These are phyloP conservation scores for Salix udensis DNA, from an alignment of 345 rosid species.

Conservation along the genomic window DNA sequence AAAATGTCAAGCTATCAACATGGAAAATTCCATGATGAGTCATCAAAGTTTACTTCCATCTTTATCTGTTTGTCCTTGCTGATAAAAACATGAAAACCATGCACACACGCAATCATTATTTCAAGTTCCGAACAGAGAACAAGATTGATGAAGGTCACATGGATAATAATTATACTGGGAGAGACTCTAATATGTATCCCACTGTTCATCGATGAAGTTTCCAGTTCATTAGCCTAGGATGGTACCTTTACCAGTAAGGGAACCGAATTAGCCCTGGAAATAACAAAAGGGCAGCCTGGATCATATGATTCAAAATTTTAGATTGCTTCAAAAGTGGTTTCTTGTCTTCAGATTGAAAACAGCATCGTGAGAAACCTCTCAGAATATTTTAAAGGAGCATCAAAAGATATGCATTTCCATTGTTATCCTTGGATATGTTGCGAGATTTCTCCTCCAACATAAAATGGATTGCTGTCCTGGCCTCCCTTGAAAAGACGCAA, in stretches of 20 bases:
- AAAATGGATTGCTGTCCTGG: neutral
- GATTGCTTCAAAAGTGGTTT: neutral
- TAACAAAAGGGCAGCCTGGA: neutral
- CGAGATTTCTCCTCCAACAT: neutral
- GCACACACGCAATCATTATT: neutral
- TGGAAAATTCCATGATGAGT: neutral
- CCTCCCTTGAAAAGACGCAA: neutral
- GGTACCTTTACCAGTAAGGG: neutral
- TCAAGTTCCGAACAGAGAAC: neutral
- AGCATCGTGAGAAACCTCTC: no score
- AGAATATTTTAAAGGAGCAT: neutral
- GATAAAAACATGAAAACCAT: slow-evolving; percentile 3
- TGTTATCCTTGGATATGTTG: no score
- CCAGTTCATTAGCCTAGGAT: neutral
- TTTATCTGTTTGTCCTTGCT: neutral
- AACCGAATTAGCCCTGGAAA: neutral
- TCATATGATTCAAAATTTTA: neutral
- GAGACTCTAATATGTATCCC: neutral
- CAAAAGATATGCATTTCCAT: neutral
- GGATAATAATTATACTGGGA: neutral
- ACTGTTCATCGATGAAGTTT: neutral
- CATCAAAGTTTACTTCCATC: neutral
- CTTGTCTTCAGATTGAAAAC: neutral
- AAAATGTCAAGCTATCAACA: slow-evolving; percentile 7
- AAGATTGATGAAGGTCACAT: slow-evolving; percentile 8